Evolutionary conservation across 73 alveolate genomes (phyloP), one percentile per base, ranked within the genome.

Genomic region (Tetrahymena thermophila): DNA sequence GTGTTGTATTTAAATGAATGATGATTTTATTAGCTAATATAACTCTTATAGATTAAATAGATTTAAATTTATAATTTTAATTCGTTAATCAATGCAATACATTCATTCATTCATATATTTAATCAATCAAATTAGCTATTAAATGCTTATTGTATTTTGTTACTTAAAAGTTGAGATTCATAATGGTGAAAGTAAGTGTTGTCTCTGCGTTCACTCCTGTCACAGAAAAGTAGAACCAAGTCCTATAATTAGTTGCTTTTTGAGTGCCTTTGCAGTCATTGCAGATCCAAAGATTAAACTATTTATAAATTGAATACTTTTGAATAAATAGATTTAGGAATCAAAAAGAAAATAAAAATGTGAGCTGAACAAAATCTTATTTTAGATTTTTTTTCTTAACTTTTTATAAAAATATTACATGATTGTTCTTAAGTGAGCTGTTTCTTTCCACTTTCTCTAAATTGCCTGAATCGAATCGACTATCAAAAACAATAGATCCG

Each of bases 181-280:
- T 85, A 19, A 98, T 96, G 4, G 94, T 94, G 85, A 98, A 96
- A 9, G 98, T 93, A 34, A 97, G 35, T 0, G 94, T 93, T 34
- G 96, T 97, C 42, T 97, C 98, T 38, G 84, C 35, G 50, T 23
- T 35, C 16, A 95, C 97, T 6, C 98, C 98, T 8, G 93, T 84
- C 10, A 98, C 98, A 13, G 97, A 95, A 94, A 98, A 98, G 94
- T 98, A 97, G 95, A 98, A 98, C 99, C 99, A 98, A 43, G 99
- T 97, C 93, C 97, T 94, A 85, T 95, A 95, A 89, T 95, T 95
- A 57, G 97, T 95, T 14, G 55, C 50, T 85, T 95, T 95, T 38
- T 85, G 35, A 95, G 93, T 95, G 10, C 84, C 94, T 85, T 84
- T 89, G 34, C 93, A 85, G 93, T 95, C 97, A 55, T 58, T 85